Evolutionary conservation across 768 basidiomycete genomes (phyloP), one percentile per base, ranked within the genome.

Genomic region (Leccinellum luteum): DNA sequence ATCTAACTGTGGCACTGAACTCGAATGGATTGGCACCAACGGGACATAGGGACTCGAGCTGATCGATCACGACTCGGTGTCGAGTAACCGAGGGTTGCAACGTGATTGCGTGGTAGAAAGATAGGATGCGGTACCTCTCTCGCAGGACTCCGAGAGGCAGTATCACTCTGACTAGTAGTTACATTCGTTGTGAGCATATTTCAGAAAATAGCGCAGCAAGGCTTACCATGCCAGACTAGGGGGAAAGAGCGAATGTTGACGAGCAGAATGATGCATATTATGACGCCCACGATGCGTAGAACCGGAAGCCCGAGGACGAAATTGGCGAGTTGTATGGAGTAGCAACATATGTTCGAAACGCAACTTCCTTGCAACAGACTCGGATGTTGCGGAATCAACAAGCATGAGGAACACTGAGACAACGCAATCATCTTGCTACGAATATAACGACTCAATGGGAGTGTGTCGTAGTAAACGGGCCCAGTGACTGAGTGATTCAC

Each of bases 21-120:
- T 61, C 32, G 23, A 65, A 65, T 15, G 64, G 64, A 52, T 65
- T 32, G 31, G 45, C 55, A 4, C 63, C 64, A 10, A 64, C 52
- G 4, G 63, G 63, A 14, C 63, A 64, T 25, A 30, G 19, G 6
- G 54, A 60, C 51, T 64, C 63, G 19, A 64, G 57, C 19, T 56
- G 51, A 31, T 25, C 30, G 30, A 62, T 44, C n/a, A 62, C 51
- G 2, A 35, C 21, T 30, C 48, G 31, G 54, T 63, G 62, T 56
- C 62, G 56, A 27, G 56, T 50, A 7, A 54, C 25, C 1, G 56
- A 28, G 14, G 60, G 62, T 21, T 57, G 54, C 4, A 63, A n/a
- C 32, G 41, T 55, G 52, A 63, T 1, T 13, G 6, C 21, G 27
- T 63, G 62, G 23, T 28, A 23, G 50, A 55, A 3, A 15, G 55